Conservation (phyloP, 2,329 filamentous ascomycete genomes). For the Gaeumannomyces tritici region DNA sequence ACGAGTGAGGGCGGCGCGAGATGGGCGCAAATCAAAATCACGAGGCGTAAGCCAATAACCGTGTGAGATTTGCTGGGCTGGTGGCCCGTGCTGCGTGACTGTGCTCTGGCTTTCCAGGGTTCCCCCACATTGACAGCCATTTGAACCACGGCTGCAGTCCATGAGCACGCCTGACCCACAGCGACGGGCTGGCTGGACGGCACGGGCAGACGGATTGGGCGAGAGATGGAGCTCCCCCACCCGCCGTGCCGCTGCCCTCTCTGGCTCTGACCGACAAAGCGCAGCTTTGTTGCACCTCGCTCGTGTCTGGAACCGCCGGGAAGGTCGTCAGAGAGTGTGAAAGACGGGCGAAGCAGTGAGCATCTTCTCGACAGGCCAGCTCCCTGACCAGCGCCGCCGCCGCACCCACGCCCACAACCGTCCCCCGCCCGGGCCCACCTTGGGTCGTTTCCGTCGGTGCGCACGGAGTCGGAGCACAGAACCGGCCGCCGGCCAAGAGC, state of each 20-base stretch:
- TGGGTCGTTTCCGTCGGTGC: not conserved
- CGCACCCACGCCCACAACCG: not conserved
- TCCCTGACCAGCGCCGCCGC: not conserved
- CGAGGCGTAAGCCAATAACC: not conserved
- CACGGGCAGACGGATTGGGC: not conserved
- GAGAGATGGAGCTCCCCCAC: not conserved
- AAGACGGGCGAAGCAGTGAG: not conserved
- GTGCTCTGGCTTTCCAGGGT: not conserved
- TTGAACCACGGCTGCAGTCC: not conserved
- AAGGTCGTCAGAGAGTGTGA: not conserved
- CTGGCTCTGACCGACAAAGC: not conserved
- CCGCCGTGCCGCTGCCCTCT: not conserved
- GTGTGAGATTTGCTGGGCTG: not conserved
- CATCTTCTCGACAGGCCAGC: not conserved
- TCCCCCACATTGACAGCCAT: not conserved
- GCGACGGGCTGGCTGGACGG: not conserved
- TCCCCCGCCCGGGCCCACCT: too few species aligned
- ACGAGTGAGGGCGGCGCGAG: not conserved
- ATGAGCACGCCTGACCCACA: not conserved
- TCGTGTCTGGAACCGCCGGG: not conserved
- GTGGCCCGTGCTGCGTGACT: not conserved
- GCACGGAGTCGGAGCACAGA: not conserved
- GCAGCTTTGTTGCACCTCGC: not conserved
- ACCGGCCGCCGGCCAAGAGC: not conserved
- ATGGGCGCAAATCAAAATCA: not conserved